Percentiles rank a stretch among this genome's conserved stretches.
phyloP scores from a whole-genome alignment of 768 basidiomycete species.

The Leccinum imitatum region DNA sequence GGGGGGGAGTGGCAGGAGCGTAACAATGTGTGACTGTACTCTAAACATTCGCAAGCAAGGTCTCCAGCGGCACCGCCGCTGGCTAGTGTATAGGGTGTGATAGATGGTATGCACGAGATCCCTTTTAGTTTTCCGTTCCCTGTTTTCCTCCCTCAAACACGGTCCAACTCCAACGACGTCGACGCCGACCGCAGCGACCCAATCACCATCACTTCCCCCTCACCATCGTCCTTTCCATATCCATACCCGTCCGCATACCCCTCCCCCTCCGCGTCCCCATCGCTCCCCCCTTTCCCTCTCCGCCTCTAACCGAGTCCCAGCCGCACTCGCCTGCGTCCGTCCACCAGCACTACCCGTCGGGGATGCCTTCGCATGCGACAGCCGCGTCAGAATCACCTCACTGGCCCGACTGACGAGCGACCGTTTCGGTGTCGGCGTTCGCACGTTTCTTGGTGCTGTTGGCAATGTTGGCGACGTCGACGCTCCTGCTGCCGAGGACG shows the following conservation, averaged over 20 bases:
- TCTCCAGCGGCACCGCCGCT: too few species aligned
- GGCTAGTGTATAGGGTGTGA: background rate
- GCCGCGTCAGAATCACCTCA: constrained; percentile 24
- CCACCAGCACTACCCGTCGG: background rate
- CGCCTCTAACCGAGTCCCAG: background rate
- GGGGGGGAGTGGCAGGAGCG: too few species aligned
- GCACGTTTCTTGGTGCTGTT: background rate
- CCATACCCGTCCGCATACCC: background rate
- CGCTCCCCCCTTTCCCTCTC: background rate
- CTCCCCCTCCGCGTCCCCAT: background rate
- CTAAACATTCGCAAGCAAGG: too few species aligned
- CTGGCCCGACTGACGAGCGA: constrained; percentile 14
- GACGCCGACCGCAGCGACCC: constrained; percentile 10
- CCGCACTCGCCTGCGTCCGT: background rate
- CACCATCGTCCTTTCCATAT: background rate
- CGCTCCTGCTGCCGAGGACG: too few species aligned
- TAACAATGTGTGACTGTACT: too few species aligned
- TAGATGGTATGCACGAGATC: background rate
- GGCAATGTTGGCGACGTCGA: background rate
- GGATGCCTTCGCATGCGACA: constrained; percentile 17
- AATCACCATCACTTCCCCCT: constrained; percentile 23
- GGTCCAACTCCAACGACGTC: constrained; percentile 6
- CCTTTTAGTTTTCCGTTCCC: background rate
- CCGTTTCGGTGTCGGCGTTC: background rate
- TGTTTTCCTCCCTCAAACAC: background rate